Conservation (phyloP, 2,329 filamentous ascomycete genomes). For the Thielaviopsis cerberus region DNA sequence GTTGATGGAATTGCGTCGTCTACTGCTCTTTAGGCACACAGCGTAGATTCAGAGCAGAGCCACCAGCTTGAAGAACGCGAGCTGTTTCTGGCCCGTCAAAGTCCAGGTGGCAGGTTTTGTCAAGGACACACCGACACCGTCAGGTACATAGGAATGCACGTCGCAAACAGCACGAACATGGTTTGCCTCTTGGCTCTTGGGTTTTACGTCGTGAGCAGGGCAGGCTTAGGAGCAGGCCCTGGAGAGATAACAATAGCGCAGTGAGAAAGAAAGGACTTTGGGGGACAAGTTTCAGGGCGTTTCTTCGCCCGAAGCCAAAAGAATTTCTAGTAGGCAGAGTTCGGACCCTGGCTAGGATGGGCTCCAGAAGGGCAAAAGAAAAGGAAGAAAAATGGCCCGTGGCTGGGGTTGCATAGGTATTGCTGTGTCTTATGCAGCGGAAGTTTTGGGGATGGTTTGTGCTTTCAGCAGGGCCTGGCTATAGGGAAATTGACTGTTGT, state of each 20-base stretch:
- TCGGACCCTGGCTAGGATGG: no score
- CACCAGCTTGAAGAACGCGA: no score
- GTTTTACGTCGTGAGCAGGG: no score
- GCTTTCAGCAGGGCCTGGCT: neutral
- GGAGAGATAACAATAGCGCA: no score
- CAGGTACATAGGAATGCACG: neutral
- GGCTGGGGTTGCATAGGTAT: conserved; percentile 7
- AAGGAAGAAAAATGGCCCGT: neutral
- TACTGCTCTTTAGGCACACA: no score
- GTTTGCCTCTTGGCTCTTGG: neutral
- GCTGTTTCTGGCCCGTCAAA: no score
- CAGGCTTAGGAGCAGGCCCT: no score
- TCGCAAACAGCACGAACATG: neutral
- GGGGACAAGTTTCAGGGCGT: no score
- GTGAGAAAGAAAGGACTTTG: no score
- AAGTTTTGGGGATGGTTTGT: neutral
- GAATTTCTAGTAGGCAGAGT: neutral
- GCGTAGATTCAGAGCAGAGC: no score
- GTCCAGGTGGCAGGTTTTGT: neutral
- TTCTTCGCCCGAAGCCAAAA: neutral
- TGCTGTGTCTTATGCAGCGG: neutral
- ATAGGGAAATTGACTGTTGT: neutral
- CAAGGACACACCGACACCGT: neutral
- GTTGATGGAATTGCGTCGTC: no score
- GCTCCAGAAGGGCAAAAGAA: no score